Evolutionary conservation across 768 basidiomycete genomes (phyloP), one percentile per base, ranked within the genome.

Genomic region (Auriscalpium orientale): DNA sequence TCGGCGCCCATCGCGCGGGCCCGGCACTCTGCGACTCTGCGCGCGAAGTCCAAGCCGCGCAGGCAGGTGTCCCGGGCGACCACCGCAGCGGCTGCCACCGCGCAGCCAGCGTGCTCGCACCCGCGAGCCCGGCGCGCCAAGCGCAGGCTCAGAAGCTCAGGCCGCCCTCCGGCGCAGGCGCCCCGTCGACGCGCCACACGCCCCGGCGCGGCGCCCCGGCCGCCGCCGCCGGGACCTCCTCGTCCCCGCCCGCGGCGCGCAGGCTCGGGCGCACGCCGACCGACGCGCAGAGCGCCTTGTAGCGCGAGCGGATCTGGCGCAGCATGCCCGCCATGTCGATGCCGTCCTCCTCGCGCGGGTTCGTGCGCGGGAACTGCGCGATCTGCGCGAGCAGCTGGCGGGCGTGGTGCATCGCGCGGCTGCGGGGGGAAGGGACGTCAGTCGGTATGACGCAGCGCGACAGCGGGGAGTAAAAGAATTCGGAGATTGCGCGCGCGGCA

Each of bases 301-400:
- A 97, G 59, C 89, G 80, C 1, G 93, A 90, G 44, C 91, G 81
- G 57, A 98, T 94, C 59, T 90, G 84, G 28, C 85, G 80, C 60
- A 95, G 83, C 28, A 94, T 79, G 54, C 81, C 82, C 9, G 84
- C 71, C 46, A 95, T 80, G 68, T 97, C 93, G 15, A 86, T 49
- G 21, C 85, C 82, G 1, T 71, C 67, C 5, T 72, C 59, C 0
- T 74, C 67, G 49, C 83, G 80, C 34, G 90, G 89, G 68, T 98
- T 97, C 51, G 75, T 70, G 21, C 73, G 79, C 2, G 95, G 95
- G 67, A 97, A 97, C 54, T 80, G 78, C 1, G 76, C 70, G 43
- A 93, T 83, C 46, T 90, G 78, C 5, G 82, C 78, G 12, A 93
- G 77, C 2, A 98, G 80, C 56, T 81, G 78, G 9, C 78, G 75